Conservation (phyloP, 2,329 filamentous ascomycete genomes). For the Fusarium sp. region DNA sequence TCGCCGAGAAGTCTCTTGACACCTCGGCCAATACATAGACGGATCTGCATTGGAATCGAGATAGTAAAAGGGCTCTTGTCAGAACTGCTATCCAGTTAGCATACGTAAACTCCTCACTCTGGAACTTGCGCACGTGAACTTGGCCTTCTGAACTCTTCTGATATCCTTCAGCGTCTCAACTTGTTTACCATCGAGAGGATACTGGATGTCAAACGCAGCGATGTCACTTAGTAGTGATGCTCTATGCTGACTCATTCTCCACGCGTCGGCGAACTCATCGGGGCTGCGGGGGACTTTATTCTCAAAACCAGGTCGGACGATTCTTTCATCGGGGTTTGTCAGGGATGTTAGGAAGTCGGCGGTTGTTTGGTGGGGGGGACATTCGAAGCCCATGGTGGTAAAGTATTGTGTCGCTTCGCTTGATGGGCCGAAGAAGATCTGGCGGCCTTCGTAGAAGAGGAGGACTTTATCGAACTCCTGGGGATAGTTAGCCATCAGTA, state of each 20-base stretch:
- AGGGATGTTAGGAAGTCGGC: constrained; percentile 72
- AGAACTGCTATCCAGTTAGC: neutral
- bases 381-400: constrained; percentile 63
- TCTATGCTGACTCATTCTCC: constrained; percentile 38
- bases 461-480: constrained; percentile 70
- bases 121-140: no score
- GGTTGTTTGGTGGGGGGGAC: constrained; percentile 63
- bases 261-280: constrained; percentile 47
- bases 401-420: constrained; percentile 34
- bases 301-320: constrained; percentile 39
- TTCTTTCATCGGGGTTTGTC: constrained; percentile 48
- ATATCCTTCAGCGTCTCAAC: constrained; percentile 4
- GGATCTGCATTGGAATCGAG: constrained; percentile 55
- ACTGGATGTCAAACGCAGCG: constrained; percentile 38
- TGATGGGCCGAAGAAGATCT: constrained; percentile 57
- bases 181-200: constrained; percentile 36
- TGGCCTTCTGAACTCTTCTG: constrained; percentile 20
- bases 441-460: constrained; percentile 71
- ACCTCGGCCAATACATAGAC: constrained; percentile 48
- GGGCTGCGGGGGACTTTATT: constrained; percentile 44
- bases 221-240: constrained; percentile 41
- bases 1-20: constrained; percentile 26
- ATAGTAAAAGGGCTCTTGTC: constrained; percentile 53
- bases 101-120: no score
- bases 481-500: no score